Evolutionary conservation across 2,329 filamentous ascomycete species (phyloP).

Genomic region (Colletotrichum sp.): DNA sequence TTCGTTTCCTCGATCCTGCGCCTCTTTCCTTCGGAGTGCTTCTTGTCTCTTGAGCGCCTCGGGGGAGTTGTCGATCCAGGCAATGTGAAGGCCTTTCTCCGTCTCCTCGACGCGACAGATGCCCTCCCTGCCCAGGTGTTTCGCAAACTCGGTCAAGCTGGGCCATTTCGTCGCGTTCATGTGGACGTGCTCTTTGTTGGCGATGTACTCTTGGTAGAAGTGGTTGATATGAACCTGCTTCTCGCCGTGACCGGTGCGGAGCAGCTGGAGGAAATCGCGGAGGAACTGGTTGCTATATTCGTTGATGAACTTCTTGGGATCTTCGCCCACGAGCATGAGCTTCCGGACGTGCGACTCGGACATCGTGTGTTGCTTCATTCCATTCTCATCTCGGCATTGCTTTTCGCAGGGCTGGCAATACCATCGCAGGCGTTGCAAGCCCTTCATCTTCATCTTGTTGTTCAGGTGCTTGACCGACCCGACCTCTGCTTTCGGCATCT

Average conservation of each 20-base stretch:
- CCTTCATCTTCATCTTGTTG: slow-evolving; percentile 89
- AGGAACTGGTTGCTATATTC: slow-evolving; percentile 84
- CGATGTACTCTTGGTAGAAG: slow-evolving; percentile 95
- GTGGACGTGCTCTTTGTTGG: slow-evolving; percentile 85
- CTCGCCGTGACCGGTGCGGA: slow-evolving; percentile 86
- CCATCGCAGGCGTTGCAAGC: slow-evolving; percentile 82
- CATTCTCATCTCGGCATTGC: slow-evolving; percentile 78
- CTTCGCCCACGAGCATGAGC: slow-evolving; percentile 86
- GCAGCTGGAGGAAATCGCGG: slow-evolving; percentile 76
- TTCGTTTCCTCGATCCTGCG: slow-evolving; percentile 89
- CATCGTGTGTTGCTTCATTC: slow-evolving; percentile 56
- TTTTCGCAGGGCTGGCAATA: slow-evolving; percentile 84
- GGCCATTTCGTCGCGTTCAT: slow-evolving; percentile 95
- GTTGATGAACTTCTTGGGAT: slow-evolving; percentile 83
- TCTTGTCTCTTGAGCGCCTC: slow-evolving; percentile 83
- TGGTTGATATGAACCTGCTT: slow-evolving; percentile 89
- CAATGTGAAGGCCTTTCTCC: slow-evolving; percentile 81
- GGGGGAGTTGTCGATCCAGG: slow-evolving; percentile 91
- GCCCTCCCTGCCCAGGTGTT: slow-evolving; percentile 83
- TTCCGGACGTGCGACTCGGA: slow-evolving; percentile 84
- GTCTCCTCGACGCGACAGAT: slow-evolving; percentile 91
- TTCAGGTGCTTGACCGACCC: slow-evolving; percentile 89
- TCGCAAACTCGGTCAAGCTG: slow-evolving; percentile 87
- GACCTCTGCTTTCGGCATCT: slow-evolving; percentile 90
- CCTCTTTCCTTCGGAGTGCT: slow-evolving; percentile 81